Evolutionary conservation across 129 eudicot species (phyloP).

Genomic region (Artemisia annua): DNA sequence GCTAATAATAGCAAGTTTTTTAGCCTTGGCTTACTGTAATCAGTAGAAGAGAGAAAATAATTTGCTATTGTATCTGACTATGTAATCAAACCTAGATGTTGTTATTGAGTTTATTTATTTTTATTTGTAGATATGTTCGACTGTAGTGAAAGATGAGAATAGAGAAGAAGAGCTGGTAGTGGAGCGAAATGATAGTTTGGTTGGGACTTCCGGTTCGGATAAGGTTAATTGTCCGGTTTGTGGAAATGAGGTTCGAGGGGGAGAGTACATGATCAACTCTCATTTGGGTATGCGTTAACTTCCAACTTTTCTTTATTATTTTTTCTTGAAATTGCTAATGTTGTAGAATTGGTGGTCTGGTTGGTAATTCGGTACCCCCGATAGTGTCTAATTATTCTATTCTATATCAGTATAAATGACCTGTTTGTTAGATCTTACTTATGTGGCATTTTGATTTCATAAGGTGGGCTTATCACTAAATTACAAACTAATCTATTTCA

Average conservation of each 20-base stretch:
- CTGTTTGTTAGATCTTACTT: too few relatives aligned
- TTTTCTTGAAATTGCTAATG: background rate
- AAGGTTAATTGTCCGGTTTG: constrained; percentile 85
- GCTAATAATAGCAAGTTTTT: too few relatives aligned
- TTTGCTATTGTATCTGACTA: too few relatives aligned
- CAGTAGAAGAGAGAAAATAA: too few relatives aligned
- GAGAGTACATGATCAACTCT: constrained; percentile 59
- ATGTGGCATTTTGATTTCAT: too few relatives aligned
- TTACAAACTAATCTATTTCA: too few relatives aligned
- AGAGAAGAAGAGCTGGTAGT: constrained; percentile 21
- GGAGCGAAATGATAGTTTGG: constrained; percentile 4
- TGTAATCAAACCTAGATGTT: too few relatives aligned
- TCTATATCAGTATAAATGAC: too few relatives aligned
- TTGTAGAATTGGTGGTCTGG: background rate
- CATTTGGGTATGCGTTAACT: constrained; percentile 62
- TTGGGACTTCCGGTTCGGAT: constrained; percentile 23
- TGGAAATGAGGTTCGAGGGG: constrained; percentile 52
- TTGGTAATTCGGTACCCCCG: background rate
- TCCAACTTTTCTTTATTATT: background rate
- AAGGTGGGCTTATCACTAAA: too few relatives aligned
- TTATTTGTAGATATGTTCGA: constrained; percentile 34
- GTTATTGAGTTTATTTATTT: background rate
- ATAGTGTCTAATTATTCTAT: background rate
- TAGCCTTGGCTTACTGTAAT: too few relatives aligned
- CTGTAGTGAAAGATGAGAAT: constrained; percentile 34